These are phyloP conservation scores for Endothia cerciana DNA, from an alignment of 2,329 filamentous ascomycete genomes.

Conservation along the genomic window DNA sequence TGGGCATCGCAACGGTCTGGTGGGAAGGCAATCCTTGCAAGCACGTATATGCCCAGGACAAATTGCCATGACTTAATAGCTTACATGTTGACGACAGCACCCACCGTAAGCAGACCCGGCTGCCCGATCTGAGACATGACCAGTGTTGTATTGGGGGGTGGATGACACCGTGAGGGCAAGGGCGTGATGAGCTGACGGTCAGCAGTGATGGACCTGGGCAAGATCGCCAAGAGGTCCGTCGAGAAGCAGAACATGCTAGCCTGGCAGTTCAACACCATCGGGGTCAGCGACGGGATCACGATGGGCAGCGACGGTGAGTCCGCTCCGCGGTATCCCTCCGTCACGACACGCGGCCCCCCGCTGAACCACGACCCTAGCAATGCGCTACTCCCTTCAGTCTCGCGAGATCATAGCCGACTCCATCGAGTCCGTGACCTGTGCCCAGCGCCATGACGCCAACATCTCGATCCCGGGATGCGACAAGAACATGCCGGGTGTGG, in stretches of 20 bases:
- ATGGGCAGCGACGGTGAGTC: slow-evolving; percentile 85
- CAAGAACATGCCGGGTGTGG: slow-evolving; percentile 95
- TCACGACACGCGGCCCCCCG: too few relatives aligned
- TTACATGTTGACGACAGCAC: slow-evolving; percentile 44
- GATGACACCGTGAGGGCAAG: neutral
- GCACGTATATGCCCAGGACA: slow-evolving; percentile 48
- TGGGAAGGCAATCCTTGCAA: slow-evolving; percentile 99
- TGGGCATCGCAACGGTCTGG: slow-evolving; percentile 91
- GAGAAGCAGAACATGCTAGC: slow-evolving; percentile 84
- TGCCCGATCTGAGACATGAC: slow-evolving; percentile 4
- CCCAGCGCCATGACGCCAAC: slow-evolving; percentile 90
- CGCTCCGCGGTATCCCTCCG: slow-evolving; percentile 4
- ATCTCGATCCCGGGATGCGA: slow-evolving; percentile 93
- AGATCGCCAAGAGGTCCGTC: slow-evolving; percentile 82
- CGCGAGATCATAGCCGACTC: slow-evolving; percentile 93
- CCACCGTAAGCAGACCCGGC: slow-evolving; percentile 45
- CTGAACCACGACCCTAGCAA: slow-evolving; percentile 57
- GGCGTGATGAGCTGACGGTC: slow-evolving; percentile 10
- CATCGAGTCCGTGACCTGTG: slow-evolving; percentile 90
- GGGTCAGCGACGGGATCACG: slow-evolving; percentile 88
- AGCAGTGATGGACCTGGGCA: slow-evolving; percentile 81
- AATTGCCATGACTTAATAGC: neutral
- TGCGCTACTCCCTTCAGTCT: slow-evolving; percentile 90
- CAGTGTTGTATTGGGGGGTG: neutral
- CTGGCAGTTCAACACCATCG: slow-evolving; percentile 94